Percentiles rank a stretch among this genome's conserved stretches.
Conservation (phyloP, 116 monocot genomes). For the Trichopus zeylanicus region DNA sequence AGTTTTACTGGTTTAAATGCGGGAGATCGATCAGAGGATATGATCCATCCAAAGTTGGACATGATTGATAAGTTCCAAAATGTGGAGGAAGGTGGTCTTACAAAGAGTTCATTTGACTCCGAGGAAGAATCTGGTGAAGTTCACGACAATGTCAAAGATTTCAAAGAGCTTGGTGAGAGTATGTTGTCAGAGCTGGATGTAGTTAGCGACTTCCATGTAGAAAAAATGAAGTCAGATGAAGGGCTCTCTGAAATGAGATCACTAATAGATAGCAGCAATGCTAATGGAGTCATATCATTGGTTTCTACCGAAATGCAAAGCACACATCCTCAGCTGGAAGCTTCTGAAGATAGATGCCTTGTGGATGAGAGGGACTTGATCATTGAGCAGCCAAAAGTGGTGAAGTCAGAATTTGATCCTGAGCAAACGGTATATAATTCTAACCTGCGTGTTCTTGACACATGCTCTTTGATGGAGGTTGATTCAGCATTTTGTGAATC, state of each 20-base stretch:
- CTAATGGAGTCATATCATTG: constrained; percentile 43
- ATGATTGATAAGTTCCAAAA: background rate
- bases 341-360: constrained; percentile 26
- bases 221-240: constrained; percentile 11
- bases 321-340: no score
- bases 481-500: constrained; percentile 21
- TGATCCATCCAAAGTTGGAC: no score
- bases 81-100: background rate
- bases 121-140: constrained; percentile 21
- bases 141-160: constrained; percentile 17
- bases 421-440: constrained; percentile 56
- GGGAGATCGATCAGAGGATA: background rate
- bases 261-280: constrained; percentile 5
- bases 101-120: constrained; percentile 1
- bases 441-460: constrained; percentile 41
- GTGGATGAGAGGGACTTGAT: background rate
- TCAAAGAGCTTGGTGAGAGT: constrained; percentile 35
- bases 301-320: no score
- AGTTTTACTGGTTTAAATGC: background rate
- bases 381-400: background rate
- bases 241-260: background rate
- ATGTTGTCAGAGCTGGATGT: constrained; percentile 67
- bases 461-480: constrained; percentile 30
- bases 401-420: constrained; percentile 19
- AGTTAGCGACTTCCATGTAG: constrained; percentile 48